Conservation (phyloP, 306 rosid genomes). For the Cicer arietinum region DNA sequence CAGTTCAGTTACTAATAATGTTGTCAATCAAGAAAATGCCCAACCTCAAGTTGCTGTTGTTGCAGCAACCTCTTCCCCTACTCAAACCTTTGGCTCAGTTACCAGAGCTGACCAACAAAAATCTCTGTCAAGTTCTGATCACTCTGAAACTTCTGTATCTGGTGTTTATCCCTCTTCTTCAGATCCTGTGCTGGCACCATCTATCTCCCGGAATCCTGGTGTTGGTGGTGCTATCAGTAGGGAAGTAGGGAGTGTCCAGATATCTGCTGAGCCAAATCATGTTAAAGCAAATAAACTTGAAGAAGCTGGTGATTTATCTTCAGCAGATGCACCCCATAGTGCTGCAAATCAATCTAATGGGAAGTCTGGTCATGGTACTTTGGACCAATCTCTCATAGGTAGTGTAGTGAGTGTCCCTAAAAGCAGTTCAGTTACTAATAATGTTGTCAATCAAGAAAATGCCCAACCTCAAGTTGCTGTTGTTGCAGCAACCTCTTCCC, state of each 20-base stretch:
- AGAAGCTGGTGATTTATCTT: slow-evolving; percentile 46
- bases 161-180: slow-evolving; percentile 45
- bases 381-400: slow-evolving; percentile 45
- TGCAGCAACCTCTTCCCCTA: slow-evolving; percentile 49
- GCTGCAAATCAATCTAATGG: slow-evolving; percentile 61
- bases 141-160: slow-evolving; percentile 48
- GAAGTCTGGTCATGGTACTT: slow-evolving; percentile 46
- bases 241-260: slow-evolving; percentile 48
- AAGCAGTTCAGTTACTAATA: slow-evolving; percentile 47
- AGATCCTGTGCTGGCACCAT: slow-evolving; percentile 55
- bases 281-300: slow-evolving; percentile 45
- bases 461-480: slow-evolving; percentile 49
- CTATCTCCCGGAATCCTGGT: slow-evolving; percentile 41
- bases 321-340: slow-evolving; percentile 53
- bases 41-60: slow-evolving; percentile 49
- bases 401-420: slow-evolving; percentile 40
- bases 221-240: slow-evolving; percentile 41
- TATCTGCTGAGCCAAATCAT: slow-evolving; percentile 51
- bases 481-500: slow-evolving; percentile 50
- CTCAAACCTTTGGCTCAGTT: slow-evolving; percentile 40
- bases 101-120: slow-evolving; percentile 49
- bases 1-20: slow-evolving; percentile 44
- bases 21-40: slow-evolving; percentile 47
- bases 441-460: slow-evolving; percentile 46
- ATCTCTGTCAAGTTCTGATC: slow-evolving; percentile 47